Base-by-base conservation (phyloP, 495 filamentous ascomycete species). In the Entonaema liquescens region DNA sequence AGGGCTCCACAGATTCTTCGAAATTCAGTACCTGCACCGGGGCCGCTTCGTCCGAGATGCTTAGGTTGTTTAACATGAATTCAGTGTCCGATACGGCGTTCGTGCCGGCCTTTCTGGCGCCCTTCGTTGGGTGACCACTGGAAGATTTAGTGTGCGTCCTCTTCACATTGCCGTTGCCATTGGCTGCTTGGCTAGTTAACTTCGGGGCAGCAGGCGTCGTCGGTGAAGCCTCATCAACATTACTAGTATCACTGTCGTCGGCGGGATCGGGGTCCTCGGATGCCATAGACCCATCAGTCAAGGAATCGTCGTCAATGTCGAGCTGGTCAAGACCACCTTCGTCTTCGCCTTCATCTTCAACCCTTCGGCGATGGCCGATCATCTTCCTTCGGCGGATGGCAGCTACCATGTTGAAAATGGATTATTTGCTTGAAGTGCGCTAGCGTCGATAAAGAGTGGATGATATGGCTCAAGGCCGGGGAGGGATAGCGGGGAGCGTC, bases 11-110 rank as follows among this genome's bases (percentile, higher is more conserved):
- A 70, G 87, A 75, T 40, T 91, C 85, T 59, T 93, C 90, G 70
- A 93, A 93, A 67, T 91, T 83, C 25, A 93, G 76, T 62, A 85
- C 89, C 26, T 87, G 81, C 21, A 80, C 82, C 15, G 83, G 85
- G 17, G 78, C 81, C 47, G 80, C 79, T 54, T 85, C 83, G 59
- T 89, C 87, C 28, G 87, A 85, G 47, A 95, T 82, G 63, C 86
- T 90, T 59, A 98, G 77, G 29, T 92, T 91, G 69, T 93, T 94
- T 82, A 97, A 82, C 94, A 97, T 97, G 66, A 90, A 87, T 68
- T 94, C 91, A 21, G 93, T 95, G 78, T 97, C 95, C 40, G 87
- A 76, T 35, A 82, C 70, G 19, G 65, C 71, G 36, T 79, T 76
- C 33, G 82, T 77, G 67, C 72, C 72, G 29, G 76, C 62, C 72